Evolutionary conservation across 73 alveolate genomes (phyloP), one percentile per base, ranked within the genome.

Genomic region (Blepharisma stoltei): DNA sequence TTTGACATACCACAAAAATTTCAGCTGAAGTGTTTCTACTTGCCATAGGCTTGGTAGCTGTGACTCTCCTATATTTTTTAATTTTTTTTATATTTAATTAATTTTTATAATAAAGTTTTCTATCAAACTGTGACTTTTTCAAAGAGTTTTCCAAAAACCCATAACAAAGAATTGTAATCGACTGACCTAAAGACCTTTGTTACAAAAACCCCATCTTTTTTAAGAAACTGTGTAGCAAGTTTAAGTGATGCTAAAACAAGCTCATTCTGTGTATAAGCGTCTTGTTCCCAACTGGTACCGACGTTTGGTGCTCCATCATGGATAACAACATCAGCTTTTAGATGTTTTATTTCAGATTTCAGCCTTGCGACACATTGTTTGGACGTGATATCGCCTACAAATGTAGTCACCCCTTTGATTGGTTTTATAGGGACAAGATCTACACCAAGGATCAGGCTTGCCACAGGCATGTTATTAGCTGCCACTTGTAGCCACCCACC

Each of bases 291-390:
- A 76, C 93, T 91, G 3, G 97, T 97, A 69, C 99, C 99, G 43
- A 98, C 99, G 83, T 98, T 98, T 47, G 99, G 99, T 52, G 99
- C 99, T 23, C 99, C 99, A 86, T 98, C 99, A 78, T 98, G 98
- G 45, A 98, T 85, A 23, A 98, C 98, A 25, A 97, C 99, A 92
- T 98, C 99, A 6, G 99, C 99, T 86, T 90, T 84, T 82, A 89
- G 88, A 80, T 95, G 98, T 80, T 96, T 93, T 52, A 97, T 82
- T n/a, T 78, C 70, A 46, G 41, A n/a, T 37, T 46, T 46, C 21
- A 54, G 43, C 50, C 69, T 55, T 71, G 54, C 7, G 7, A 78
- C 86, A 85, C 98, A 93, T 88, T 93, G 91, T 76, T 93, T 97
- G 6, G 99, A 95, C 60, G 99, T 98, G 91, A 98, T 98, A 83